phyloP scores from a whole-genome alignment of 208 protist genomes.

The Acanthamoeba castellanii region DNA sequence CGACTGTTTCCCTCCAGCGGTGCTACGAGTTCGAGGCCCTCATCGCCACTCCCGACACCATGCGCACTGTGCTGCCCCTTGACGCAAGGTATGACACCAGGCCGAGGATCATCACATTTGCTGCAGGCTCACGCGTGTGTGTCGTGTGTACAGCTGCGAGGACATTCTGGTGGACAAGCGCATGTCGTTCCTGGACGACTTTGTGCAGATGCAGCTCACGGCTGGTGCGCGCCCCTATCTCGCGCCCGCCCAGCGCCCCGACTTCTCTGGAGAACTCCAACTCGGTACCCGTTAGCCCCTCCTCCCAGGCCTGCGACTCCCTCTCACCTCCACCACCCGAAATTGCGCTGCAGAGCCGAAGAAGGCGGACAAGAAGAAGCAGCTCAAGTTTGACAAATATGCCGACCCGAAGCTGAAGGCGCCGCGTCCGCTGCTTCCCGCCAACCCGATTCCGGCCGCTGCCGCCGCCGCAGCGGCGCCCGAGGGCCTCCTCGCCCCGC shows the following conservation, averaged over 20 bases:
- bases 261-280: background rate
- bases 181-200: conserved; percentile 81
- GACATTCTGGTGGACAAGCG: conserved; percentile 63
- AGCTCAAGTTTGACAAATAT: conserved; percentile 43
- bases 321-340: background rate
- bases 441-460: background rate
- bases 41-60: conserved; percentile 1
- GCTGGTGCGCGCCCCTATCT: background rate
- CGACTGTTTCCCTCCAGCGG: background rate
- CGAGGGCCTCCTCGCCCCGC: background rate
- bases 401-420: conserved; percentile 3
- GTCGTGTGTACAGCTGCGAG: background rate
- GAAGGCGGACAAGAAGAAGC: background rate
- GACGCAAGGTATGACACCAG: conserved; percentile 77
- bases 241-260: background rate
- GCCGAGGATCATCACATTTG: background rate
- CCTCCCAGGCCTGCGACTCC: background rate
- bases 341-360: background rate
- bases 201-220: conserved; percentile 58
- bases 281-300: background rate
- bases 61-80: conserved; percentile 77
- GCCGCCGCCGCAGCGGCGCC: background rate
- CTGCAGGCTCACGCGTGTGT: background rate
- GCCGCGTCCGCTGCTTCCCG: background rate
- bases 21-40: conserved; percentile 74